These are phyloP conservation scores for Annulohypoxylon truncatum DNA, from an alignment of 2,329 filamentous ascomycete species.

Conservation along the genomic window DNA sequence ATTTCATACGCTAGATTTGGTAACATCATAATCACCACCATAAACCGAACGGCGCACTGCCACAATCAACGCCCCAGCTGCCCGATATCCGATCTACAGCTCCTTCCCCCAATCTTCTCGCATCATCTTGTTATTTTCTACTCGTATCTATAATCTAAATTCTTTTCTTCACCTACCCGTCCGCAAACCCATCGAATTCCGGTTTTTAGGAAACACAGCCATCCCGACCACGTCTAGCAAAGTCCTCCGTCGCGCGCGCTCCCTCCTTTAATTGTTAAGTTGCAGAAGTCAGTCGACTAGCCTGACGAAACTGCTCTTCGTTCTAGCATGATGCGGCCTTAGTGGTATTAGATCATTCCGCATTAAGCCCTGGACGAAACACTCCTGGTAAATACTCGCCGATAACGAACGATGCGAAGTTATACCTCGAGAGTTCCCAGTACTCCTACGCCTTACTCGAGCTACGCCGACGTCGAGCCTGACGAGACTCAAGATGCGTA, in stretches of 20 bases:
- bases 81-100: slow-evolving; percentile 34
- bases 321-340: slow-evolving; percentile 46
- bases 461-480: slow-evolving; percentile 26
- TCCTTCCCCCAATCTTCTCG: slow-evolving; percentile 35
- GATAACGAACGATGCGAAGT: slow-evolving; percentile 47
- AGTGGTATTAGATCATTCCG: slow-evolving; percentile 37
- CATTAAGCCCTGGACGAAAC: slow-evolving; percentile 40
- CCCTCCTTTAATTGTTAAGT: slow-evolving; percentile 31
- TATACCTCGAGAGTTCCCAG: slow-evolving; percentile 30
- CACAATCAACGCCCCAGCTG: slow-evolving; percentile 36
- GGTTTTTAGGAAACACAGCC: background rate
- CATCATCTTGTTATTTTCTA: slow-evolving; percentile 20
- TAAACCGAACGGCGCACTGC: slow-evolving; percentile 41
- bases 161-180: slow-evolving; percentile 7
- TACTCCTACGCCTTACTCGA: slow-evolving; percentile 22
- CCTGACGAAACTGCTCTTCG: slow-evolving; percentile 36
- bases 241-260: slow-evolving; percentile 20
- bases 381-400: slow-evolving; percentile 32
- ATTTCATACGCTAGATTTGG: slow-evolving; percentile 30
- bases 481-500: slow-evolving; percentile 35
- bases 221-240: background rate
- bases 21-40: slow-evolving; percentile 38
- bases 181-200: slow-evolving; percentile 1
- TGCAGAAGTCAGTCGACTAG: slow-evolving; percentile 16
- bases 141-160: slow-evolving; percentile 19